Evolutionary conservation across 306 rosid genomes (phyloP).

Genomic region (Erythrophleum fordii): DNA sequence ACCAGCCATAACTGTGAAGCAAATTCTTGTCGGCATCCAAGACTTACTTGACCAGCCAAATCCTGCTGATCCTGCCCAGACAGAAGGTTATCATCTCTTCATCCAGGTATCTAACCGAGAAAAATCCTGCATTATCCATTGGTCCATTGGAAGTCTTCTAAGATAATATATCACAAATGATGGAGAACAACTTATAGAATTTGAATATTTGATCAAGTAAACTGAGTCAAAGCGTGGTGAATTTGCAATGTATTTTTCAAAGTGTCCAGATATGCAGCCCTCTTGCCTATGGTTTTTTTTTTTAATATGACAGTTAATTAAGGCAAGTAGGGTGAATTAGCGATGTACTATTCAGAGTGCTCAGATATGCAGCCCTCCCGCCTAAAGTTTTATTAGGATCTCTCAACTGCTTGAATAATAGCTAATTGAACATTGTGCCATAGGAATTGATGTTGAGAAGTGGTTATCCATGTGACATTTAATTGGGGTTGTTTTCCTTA

Average conservation of each 20-base stretch:
- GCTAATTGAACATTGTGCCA: not conserved
- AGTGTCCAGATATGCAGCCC: not conserved
- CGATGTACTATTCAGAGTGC: no score
- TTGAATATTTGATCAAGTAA: not conserved
- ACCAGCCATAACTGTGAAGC: slow-evolving; percentile 89
- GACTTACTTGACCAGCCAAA: slow-evolving; percentile 85
- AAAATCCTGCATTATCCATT: slow-evolving; percentile 11
- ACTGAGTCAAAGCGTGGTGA: slow-evolving; percentile 1
- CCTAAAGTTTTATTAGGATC: not conserved
- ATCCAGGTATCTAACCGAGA: slow-evolving; percentile 72
- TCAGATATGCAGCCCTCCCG: not conserved
- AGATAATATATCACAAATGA: not conserved
- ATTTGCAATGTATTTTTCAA: slow-evolving; percentile 30
- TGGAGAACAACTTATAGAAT: not conserved
- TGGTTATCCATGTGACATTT: not conserved
- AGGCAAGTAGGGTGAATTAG: no score
- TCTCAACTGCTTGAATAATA: not conserved
- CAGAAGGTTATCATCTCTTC: slow-evolving; percentile 97
- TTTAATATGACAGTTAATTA: not conserved
- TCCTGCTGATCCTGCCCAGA: slow-evolving; percentile 91
- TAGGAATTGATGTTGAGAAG: slow-evolving; percentile 10
- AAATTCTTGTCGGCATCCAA: slow-evolving; percentile 84
- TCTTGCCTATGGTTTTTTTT: not conserved
- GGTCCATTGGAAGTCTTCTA: not conserved
- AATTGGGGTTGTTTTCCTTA: slow-evolving; percentile 12